These are phyloP conservation scores for Helminthosporium solani DNA, from an alignment of 2,329 filamentous ascomycete genomes.

Conservation along the genomic window DNA sequence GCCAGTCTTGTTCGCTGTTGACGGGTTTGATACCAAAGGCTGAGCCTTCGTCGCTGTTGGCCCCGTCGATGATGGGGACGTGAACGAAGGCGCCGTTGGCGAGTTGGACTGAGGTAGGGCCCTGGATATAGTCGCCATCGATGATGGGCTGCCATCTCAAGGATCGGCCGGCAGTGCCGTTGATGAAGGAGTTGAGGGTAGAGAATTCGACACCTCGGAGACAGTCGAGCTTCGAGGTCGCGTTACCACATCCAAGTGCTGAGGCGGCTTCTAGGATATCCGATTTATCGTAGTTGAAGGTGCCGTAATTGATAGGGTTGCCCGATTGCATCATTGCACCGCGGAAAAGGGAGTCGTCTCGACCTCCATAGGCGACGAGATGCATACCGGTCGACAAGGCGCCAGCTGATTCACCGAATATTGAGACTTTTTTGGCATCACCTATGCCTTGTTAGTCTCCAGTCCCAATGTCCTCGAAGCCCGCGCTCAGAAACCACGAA, in stretches of 20 bases:
- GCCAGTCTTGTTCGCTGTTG: conserved; percentile 57
- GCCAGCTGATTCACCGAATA: conserved; percentile 50
- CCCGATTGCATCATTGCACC: conserved; percentile 50
- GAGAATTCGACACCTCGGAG: conserved; percentile 63
- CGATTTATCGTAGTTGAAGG: conserved; percentile 49
- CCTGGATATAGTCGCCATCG: conserved; percentile 59
- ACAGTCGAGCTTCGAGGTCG: conserved; percentile 28
- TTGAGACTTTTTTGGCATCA: conserved; percentile 46
- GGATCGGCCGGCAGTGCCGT: conserved; percentile 41
- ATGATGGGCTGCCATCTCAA: conserved; percentile 46
- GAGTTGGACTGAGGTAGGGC: conserved; percentile 57
- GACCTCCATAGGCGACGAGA: conserved; percentile 50
- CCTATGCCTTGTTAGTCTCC: conserved; percentile 36
- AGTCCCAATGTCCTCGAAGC: conserved; percentile 21
- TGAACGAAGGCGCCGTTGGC: conserved; percentile 60
- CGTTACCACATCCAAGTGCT: conserved; percentile 23
- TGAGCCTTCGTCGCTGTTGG: conserved; percentile 66
- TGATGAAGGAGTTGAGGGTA: conserved; percentile 57
- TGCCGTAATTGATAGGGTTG: conserved; percentile 37
- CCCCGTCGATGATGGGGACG: conserved; percentile 64
- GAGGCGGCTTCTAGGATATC: conserved; percentile 53
- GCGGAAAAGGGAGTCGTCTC: conserved; percentile 51
- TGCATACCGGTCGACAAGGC: conserved; percentile 47
- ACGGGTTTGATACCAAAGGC: conserved; percentile 56
- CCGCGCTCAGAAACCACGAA: conserved; percentile 7